Evolutionary conservation across 2,329 filamentous ascomycete genomes (phyloP), one percentile per base, ranked within the genome.

Genomic region (Colletotrichum sp.): DNA sequence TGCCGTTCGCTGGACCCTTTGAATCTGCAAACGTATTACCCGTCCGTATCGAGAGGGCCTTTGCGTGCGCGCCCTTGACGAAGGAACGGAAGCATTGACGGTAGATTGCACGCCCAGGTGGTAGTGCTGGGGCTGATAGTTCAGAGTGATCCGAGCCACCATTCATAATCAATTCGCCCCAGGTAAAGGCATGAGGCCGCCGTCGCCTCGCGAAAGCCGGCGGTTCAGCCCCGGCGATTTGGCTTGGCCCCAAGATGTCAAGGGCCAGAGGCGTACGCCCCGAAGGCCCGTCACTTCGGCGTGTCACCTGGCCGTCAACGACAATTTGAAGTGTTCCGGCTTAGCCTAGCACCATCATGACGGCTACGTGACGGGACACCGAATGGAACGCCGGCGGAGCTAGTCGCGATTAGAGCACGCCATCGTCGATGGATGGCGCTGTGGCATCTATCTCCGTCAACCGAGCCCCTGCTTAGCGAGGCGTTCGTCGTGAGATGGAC

Each of bases 401-500:
- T 69, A 68, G 64, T 60, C 15, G 26, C 28, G 32, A 36, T n/a
- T 55, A 76, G 43, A 36, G 57, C 57, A 52, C 63, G 48, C 65
- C 70, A 36, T 38, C 48, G 26, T 65, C 64, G 34, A 48, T 64
- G 64, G 58, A 65, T 57, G 64, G 63, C 70, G 72, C 60, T 38
- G 48, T 48, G 34, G 64, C 43, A 36, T 75, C 28, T 32, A 34
- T 30, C 55, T 58, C 55, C 55, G 16, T 74, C 74, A 10, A 58
- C 64, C 70, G 70, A 73, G 74, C 73, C 58, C 21, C 65, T 57
- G 15, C 43, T 16, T 9, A 24, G 34, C 43, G 57, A 69, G 55
- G 64, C 21, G 74, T 76, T 76, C 70, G 21, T 72, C 73, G 74
- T 65, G 58, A 76, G 67, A 58, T 61, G 16, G 36, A 52, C 64